Conservation (phyloP, 768 basidiomycete species). For the Naganishia onofrii region DNA sequence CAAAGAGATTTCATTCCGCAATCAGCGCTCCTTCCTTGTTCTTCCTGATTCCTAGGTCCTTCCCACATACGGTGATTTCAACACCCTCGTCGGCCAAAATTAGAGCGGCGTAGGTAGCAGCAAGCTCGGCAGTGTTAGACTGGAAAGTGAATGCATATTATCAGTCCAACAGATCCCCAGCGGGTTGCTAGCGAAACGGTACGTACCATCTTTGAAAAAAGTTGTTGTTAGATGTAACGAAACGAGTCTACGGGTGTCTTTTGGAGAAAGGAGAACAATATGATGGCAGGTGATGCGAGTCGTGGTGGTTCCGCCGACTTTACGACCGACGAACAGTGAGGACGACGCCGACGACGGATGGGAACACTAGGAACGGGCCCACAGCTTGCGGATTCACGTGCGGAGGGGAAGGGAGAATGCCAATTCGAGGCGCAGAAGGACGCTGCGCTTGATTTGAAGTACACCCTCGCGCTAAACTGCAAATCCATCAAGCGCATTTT, state of each 20-base stretch:
- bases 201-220: conserved; percentile 31
- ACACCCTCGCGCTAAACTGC: background rate
- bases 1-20: background rate
- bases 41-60: background rate
- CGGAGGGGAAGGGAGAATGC: background rate
- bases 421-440: background rate
- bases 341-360: background rate
- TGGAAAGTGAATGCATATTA: background rate
- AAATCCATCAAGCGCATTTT: background rate
- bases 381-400: conserved; percentile 1
- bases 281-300: conserved; percentile 5
- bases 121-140: conserved; percentile 65
- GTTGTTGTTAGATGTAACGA: conserved; percentile 25
- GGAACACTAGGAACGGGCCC: too few relatives aligned
- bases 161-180: background rate
- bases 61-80: conserved; percentile 84
- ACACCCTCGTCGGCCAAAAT: conserved; percentile 96
- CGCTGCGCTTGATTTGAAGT: conserved; percentile 12
- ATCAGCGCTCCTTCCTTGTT: background rate
- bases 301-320: background rate
- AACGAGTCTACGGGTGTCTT: conserved; percentile 34
- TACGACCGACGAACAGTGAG: background rate
- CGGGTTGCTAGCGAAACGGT: background rate
- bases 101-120: conserved; percentile 92
- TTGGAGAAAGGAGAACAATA: background rate